Percentiles rank a stretch among this genome's conserved stretches.
phyloP scores from a whole-genome alignment of 2,329 filamentous ascomycete genomes.

The Aspergillus thermomutatus region DNA sequence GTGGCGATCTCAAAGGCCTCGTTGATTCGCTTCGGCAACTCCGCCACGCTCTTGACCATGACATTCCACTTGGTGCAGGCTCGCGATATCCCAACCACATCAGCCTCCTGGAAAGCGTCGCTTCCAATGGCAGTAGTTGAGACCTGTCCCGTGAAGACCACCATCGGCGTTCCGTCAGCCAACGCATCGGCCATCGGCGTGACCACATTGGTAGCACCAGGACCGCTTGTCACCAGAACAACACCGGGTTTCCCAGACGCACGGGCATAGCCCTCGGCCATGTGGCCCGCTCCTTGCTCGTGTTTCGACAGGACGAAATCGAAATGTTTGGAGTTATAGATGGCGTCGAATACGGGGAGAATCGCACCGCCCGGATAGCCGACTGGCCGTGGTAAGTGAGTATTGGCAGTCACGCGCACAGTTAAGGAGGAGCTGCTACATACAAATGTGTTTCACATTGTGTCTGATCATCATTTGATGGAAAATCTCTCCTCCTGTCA shows the following conservation, averaged over 20 bases:
- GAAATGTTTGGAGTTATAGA: conserved; percentile 96
- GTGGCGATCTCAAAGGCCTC: conserved; percentile 98
- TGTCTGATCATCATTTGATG: conserved; percentile 98
- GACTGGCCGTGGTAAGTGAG: too few relatives aligned
- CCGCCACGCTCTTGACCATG: conserved; percentile 93
- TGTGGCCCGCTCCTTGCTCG: conserved; percentile 97
- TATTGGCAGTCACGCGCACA: conserved; percentile 5
- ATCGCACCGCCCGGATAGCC: conserved; percentile 95
- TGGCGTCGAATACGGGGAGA: conserved; percentile 96
- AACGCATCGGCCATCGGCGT: conserved; percentile 96
- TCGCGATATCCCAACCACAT: conserved; percentile 88
- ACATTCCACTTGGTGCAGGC: conserved; percentile 99
- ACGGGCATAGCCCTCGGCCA: conserved; percentile 95
- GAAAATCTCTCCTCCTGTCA: conserved; percentile 94
- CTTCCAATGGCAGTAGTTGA: conserved; percentile 84
- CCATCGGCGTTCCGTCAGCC: conserved; percentile 91
- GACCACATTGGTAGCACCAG: conserved; percentile 92
- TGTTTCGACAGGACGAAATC: conserved; percentile 93
- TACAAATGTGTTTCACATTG: conserved; percentile 90
- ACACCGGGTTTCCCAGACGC: conserved; percentile 92
- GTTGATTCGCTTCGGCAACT: conserved; percentile 89
- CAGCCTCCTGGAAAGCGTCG: conserved; percentile 95
- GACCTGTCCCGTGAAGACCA: conserved; percentile 95
- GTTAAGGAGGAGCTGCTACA: conserved; percentile 42
- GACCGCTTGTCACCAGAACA: conserved; percentile 92